Evolutionary conservation across 2,329 filamentous ascomycete genomes (phyloP).

Genomic region (Fusarium phyllophilum): DNA sequence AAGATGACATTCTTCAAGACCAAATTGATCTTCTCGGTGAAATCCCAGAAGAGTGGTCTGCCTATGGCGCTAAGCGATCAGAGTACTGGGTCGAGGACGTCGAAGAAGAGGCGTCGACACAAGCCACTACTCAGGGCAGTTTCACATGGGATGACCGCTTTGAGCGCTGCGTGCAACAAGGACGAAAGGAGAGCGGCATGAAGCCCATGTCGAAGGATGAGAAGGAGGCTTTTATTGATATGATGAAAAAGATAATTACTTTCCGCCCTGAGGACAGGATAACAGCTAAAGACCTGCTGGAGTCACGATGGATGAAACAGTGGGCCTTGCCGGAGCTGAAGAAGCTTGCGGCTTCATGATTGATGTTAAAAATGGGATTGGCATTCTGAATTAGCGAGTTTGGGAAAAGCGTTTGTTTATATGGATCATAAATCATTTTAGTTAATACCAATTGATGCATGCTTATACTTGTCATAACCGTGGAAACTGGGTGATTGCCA

Average conservation of each 20-base stretch:
- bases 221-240: constrained; percentile 32
- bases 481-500: background rate
- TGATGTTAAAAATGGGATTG: constrained; percentile 8
- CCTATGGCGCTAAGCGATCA: constrained; percentile 18
- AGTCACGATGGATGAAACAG: constrained; percentile 34
- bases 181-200: constrained; percentile 29
- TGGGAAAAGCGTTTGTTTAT: constrained; percentile 10
- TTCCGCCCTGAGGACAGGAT: constrained; percentile 30
- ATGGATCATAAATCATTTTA: background rate
- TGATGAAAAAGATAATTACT: constrained; percentile 35
- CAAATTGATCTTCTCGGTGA: constrained; percentile 34
- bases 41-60: constrained; percentile 33
- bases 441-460: constrained; percentile 6
- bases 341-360: constrained; percentile 11
- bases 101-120: constrained; percentile 9
- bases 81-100: constrained; percentile 30
- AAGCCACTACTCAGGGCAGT: background rate
- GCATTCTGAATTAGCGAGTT: constrained; percentile 24
- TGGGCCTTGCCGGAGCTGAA: constrained; percentile 35
- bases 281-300: constrained; percentile 24
- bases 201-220: constrained; percentile 26
- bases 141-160: constrained; percentile 29
- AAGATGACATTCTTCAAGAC: constrained; percentile 35
- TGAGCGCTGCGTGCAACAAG: constrained; percentile 32
- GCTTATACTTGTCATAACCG: background rate